Conservation (phyloP, 129 eudicot species). For the Arctium lappa region DNA sequence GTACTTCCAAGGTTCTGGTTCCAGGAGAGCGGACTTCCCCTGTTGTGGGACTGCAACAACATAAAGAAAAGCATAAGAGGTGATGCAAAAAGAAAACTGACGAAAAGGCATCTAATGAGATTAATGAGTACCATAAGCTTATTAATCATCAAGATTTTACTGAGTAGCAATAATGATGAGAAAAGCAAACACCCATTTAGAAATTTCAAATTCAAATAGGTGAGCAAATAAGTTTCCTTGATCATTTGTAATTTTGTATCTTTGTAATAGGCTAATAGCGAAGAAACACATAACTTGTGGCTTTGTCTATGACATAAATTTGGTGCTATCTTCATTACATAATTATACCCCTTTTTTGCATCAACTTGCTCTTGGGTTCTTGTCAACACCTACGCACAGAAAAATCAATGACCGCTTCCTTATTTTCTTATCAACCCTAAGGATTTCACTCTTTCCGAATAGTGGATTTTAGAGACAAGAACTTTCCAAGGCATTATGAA, state of each 20-base stretch:
- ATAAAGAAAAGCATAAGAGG: conserved; percentile 1
- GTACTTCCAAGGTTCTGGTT: conserved; percentile 39
- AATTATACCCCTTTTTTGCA: neutral
- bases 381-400: neutral
- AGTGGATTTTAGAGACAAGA: neutral
- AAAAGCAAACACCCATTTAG: conserved; percentile 1
- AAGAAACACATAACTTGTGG: neutral
- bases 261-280: neutral
- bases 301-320: neutral
- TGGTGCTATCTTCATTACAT: neutral
- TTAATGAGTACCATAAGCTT: conserved; percentile 14
- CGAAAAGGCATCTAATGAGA: neutral
- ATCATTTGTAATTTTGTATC: neutral
- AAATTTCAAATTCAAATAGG: neutral
- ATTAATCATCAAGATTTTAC: conserved; percentile 12
- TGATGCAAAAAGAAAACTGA: neutral
- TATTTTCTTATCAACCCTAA: neutral
- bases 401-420: neutral
- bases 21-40: conserved; percentile 44
- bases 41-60: conserved; percentile 38
- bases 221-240: neutral
- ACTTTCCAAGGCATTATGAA: neutral
- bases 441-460: neutral
- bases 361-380: neutral
- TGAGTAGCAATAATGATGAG: neutral